Evolutionary conservation across 441 rosid species (phyloP).

Genomic region (Corymbia calophylla): DNA sequence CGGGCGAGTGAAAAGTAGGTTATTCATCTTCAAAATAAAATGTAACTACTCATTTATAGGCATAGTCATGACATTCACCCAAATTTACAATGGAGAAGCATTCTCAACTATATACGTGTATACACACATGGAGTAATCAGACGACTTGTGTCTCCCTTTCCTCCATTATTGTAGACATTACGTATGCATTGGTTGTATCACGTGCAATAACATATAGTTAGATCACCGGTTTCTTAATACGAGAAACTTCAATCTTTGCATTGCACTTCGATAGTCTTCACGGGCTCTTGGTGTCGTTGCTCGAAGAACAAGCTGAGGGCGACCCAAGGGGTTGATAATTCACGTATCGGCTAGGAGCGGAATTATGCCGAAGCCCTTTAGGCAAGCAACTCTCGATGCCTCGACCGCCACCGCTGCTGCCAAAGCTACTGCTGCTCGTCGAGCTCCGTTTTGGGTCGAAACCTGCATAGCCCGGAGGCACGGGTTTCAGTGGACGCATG

Average conservation of each 20-base stretch:
- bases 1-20: background rate
- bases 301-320: background rate
- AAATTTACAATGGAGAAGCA: background rate
- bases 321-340: slow-evolving; percentile 39
- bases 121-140: background rate
- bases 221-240: background rate
- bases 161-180: background rate
- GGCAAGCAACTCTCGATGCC: slow-evolving; percentile 50
- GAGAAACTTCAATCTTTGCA: background rate
- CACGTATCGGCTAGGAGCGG: slow-evolving; percentile 74
- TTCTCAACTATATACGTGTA: background rate
- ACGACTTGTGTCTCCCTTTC: background rate
- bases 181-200: background rate
- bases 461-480: background rate
- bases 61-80: background rate
- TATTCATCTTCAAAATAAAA: background rate
- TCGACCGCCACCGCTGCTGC: background rate
- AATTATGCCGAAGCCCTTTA: slow-evolving; percentile 47
- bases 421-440: background rate
- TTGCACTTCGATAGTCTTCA: background rate
- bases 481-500: slow-evolving; percentile 26
- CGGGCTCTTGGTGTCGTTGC: background rate
- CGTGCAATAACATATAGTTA: background rate
- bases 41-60: background rate
- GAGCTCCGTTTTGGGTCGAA: slow-evolving; percentile 16